Percentiles rank a stretch among this genome's conserved stretches.
These are phyloP conservation scores for Bretschneidera sinensis DNA, from an alignment of 345 rosid species.

Conservation along the genomic window DNA sequence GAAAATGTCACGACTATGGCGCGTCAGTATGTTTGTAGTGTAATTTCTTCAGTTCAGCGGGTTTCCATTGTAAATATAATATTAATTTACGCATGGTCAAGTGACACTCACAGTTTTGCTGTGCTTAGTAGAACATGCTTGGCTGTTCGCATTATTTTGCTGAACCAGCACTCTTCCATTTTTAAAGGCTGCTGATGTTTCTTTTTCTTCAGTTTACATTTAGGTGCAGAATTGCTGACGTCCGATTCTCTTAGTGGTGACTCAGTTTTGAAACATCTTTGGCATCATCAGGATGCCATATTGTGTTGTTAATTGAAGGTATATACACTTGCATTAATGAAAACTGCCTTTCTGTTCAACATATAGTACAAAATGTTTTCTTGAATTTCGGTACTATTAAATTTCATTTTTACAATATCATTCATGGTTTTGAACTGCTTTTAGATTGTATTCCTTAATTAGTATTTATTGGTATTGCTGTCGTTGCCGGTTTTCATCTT, in stretches of 20 bases:
- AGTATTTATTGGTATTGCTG: slow-evolving; percentile 36
- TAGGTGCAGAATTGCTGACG: slow-evolving; percentile 70
- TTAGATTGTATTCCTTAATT: not conserved
- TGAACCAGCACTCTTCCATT: too few relatives aligned
- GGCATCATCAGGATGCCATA: slow-evolving; percentile 91
- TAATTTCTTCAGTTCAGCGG: slow-evolving; percentile 91
- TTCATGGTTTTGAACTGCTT: not conserved
- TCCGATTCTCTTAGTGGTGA: slow-evolving; percentile 54
- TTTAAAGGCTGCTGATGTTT: slow-evolving; percentile 16
- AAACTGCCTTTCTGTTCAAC: too few relatives aligned
- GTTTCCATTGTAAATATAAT: too few relatives aligned
- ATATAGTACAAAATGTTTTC: too few relatives aligned
- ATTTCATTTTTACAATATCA: too few relatives aligned
- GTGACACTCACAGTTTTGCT: too few relatives aligned
- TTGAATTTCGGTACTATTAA: too few relatives aligned
- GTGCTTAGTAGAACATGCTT: too few relatives aligned
- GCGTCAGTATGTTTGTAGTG: slow-evolving; percentile 81
- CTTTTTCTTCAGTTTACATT: slow-evolving; percentile 42
- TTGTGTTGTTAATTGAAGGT: slow-evolving; percentile 94
- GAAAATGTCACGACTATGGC: slow-evolving; percentile 97
- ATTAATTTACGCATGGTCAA: too few relatives aligned
- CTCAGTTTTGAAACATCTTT: slow-evolving; percentile 64
- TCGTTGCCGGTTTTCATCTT: slow-evolving; percentile 78
- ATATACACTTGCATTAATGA: not conserved
- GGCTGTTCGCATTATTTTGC: too few relatives aligned